phyloP scores from a whole-genome alignment of 495 filamentous ascomycete genomes.

The Neurospora discreta region DNA sequence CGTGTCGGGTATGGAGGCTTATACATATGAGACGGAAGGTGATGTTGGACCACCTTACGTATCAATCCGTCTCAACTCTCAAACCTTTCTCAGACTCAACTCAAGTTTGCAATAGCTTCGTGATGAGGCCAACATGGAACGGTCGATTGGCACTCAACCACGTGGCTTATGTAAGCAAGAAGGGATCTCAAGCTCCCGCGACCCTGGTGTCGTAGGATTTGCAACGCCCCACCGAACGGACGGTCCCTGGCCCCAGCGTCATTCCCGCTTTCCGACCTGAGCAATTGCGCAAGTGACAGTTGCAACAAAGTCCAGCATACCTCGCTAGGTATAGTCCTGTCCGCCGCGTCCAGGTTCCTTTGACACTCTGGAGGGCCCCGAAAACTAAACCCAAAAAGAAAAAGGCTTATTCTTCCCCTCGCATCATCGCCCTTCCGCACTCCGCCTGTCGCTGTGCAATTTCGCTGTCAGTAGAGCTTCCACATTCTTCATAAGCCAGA shows the following conservation, averaged over 20 bases:
- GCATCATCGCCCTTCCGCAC: background rate
- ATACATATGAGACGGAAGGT: background rate
- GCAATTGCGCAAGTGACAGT: background rate
- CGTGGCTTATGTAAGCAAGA: background rate
- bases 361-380: background rate
- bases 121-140: background rate
- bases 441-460: background rate
- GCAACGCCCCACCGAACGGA: background rate
- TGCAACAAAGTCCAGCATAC: background rate
- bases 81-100: background rate
- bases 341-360: background rate
- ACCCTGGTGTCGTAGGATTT: background rate
- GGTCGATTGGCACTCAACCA: background rate
- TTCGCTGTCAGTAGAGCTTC: background rate
- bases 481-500: background rate
- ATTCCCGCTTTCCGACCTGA: background rate
- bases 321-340: background rate
- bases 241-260: background rate
- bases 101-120: background rate
- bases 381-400: background rate
- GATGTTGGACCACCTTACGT: background rate
- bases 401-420: background rate
- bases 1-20: background rate
- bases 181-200: background rate
- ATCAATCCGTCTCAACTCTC: background rate